Base-by-base conservation (phyloP, 78 protist genomes). In the Dictyostelium firmibasis region DNA sequence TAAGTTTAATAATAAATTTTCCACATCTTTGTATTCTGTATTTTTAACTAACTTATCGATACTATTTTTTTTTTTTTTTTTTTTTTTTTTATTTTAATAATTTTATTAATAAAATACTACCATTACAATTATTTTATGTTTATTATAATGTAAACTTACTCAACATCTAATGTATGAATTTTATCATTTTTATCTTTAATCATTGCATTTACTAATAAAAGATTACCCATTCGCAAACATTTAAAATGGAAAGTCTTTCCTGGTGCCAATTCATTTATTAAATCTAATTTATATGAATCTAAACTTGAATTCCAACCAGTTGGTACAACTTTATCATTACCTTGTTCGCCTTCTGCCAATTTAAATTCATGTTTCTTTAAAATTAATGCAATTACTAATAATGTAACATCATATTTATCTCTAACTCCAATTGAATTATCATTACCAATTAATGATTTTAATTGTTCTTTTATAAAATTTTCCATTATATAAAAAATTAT, bases 131-230 rank as follows among this genome's bases (percentile, higher is more conserved):
- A 4, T 38, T 38, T 38, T 38, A 38, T 38, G 3, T 38, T 31
- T 10, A 83, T 18, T 67, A 64, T 47, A 33, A 29, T 62, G 7
- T 69, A 27, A 4, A 79, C 93, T 29, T 78, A 87, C 93, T 78
- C 85, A 8, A 87, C 70, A 87, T 87, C 93, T 31, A 87, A 79
- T 18, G 93, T 78, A 67, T 62, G 67, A 3, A 87, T 87, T n/a
- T 36, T 87, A 43, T 43, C 74, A 27, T n/a, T 27, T 23, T 44
- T 70, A 18, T 64, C 83, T 23, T 43, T 43, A 41, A 27, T 27
- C 93, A 87, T 87, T 25, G 86, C 85, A 50, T 87, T 87, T 4
- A 87, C 79, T 9, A 87, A n/a, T 7, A 87, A 41, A 4, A 70
- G 43, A 43, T 77, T 44, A 27, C 93, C 93, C 64, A 87, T 87